Evolutionary conservation across 257 asterid species (phyloP), one percentile per base, ranked within the genome.

Genomic region (Przewalskia tangutica): DNA sequence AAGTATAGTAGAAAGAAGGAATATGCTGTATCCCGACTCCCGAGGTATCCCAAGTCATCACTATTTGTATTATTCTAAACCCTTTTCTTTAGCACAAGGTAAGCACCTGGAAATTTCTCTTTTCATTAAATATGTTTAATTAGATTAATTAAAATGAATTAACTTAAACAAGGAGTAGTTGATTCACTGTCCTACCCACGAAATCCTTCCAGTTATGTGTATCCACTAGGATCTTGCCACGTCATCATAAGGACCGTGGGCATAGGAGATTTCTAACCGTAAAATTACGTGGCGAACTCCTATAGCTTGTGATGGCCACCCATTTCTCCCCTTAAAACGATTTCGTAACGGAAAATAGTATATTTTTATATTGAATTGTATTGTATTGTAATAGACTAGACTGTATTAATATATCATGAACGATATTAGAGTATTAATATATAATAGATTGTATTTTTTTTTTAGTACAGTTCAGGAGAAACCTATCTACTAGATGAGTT

Each of bases 101-200:
- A 81, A 83, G 80, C 79, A 77, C 91, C 83, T 8, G 7, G 90
- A 85, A 84, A 68, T 87, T 89, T 86, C 91, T 73, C 78, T 7
- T 8, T 4, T 50, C 80, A 50, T 75, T 75, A 27, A 75, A 50
- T 12, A 53, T 23, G 32, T 17, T 83, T 71, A 73, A 66, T 38
- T 38, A 38, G 20, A 34, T 83, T 54, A 77, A 54, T 59, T 13
- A 6, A 46, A 70, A 8, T 48, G 34, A 5, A 18, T 27, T 70
- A 27, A 71, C 34, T 44, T 78, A 54, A 78, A 12, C 63, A 36
- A 23, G 7, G 17, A 10, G 73, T 77, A n/a, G 34, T 34, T 42
- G 65, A 73, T 81, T 53, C 23, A 23, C 65, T 75, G 86, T 44
- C 40, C 60, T 0, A 4, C 58, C 79, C 71, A 64, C 71, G 27